Evolutionary conservation across 1,284 basidiomycete genomes (phyloP), one percentile per base, ranked within the genome.

Genomic region (Thecaphora frezii): DNA sequence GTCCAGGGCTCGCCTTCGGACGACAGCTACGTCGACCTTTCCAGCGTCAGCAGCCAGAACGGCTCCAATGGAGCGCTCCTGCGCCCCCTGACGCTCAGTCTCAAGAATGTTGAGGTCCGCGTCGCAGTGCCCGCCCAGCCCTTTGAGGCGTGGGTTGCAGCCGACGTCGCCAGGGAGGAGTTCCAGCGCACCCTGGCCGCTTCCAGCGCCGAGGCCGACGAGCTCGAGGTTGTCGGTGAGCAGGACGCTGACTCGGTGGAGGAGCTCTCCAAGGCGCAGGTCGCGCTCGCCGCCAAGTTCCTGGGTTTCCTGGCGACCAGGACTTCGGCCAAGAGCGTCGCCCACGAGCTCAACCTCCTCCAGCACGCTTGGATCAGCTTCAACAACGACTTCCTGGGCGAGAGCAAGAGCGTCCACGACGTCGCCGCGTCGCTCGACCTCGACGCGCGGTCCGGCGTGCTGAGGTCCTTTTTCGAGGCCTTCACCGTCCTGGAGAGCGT

Each of bases 401-500:
- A 53, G 38, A 42, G 44, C 49, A 58, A 49, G 73, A 91, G 93
- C 80, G 81, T 90, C 64, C 92, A 97, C 81, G 85, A 88, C 48
- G 84, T 97, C 63, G 85, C 87, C 51, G 86, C 89, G 56, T 74
- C 84, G 0, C 90, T 88, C 80, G 88, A 91, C 71, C 82, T 84
- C 43, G 90, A 90, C 65, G 83, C 86, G 47, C 87, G 91, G 80
- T 86, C 88, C 77, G 82, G 84, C 62, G 85, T 97, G 58, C 84
- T 97, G 55, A 81, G 87, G 30, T 84, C 89, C 43, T 97, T 92
- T 82, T 93, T 87, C 83, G 81, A 84, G 61, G 89, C 91, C 23
- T 84, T 89, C 60, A 85, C 87, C 48, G 82, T 85, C 26, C 86
- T 96, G 62, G 86, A 91, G 79, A 82, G 83, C 50, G 82, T 83